A percentile compares a stretch with the other conserved stretches of the same genome.
Evolutionary conservation across 1,139 yeast species (phyloP).

Genomic region (Blastobotrys arbuscula): DNA sequence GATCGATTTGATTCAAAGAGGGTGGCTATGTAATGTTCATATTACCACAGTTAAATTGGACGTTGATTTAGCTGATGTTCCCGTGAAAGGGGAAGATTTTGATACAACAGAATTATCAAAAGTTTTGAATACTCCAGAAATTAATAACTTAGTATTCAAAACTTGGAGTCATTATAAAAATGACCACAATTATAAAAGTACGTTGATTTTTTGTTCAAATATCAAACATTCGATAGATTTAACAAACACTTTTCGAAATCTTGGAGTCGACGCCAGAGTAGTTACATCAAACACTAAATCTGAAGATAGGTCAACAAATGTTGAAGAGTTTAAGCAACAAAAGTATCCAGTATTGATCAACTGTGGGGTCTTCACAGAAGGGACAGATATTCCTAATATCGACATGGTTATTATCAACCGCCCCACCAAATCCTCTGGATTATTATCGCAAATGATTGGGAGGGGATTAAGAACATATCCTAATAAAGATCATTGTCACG

Average conservation of each 20-base stretch:
- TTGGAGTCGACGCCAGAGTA: constrained; percentile 66
- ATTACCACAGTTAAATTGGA: constrained; percentile 52
- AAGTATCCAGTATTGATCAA: constrained; percentile 69
- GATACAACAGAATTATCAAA: constrained; percentile 46
- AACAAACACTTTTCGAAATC: constrained; percentile 47
- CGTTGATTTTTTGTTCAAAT: constrained; percentile 75
- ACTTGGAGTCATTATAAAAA: constrained; percentile 49
- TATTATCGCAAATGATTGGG: constrained; percentile 86
- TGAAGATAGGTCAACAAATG: constrained; percentile 46
- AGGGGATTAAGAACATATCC: constrained; percentile 68
- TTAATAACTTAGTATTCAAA: constrained; percentile 51
- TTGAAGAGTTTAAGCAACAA: constrained; percentile 58
- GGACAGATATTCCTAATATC: constrained; percentile 89
- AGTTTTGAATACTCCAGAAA: constrained; percentile 49
- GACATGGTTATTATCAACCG: constrained; percentile 75
- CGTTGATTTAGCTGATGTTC: constrained; percentile 30
- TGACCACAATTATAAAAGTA: constrained; percentile 44
- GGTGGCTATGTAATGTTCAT: constrained; percentile 65
- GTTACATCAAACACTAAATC: constrained; percentile 64
- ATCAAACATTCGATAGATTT: constrained; percentile 58
- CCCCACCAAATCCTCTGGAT: constrained; percentile 70
- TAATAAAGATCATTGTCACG: constrained; percentile 61
- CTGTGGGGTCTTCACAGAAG: constrained; percentile 90
- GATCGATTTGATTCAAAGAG: constrained; percentile 60
- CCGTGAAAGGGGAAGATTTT: constrained; percentile 49